Conservation (phyloP, 176 grass and related monocot genomes). For the Avena eriantha region DNA sequence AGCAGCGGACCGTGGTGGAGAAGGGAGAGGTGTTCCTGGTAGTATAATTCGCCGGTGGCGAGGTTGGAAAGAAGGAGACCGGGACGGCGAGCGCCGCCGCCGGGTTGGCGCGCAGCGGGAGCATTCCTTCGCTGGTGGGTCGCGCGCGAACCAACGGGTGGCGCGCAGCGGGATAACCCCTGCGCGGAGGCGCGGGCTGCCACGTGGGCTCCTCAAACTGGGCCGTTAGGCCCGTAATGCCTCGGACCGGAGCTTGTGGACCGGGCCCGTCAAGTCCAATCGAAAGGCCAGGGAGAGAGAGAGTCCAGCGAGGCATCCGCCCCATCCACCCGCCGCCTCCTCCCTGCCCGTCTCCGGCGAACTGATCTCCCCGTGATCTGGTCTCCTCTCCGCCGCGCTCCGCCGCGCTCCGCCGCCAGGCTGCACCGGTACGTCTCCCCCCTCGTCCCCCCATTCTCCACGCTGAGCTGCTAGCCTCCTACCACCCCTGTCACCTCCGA, state of each 20-base stretch:
- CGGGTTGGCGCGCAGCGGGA: constrained; percentile 20
- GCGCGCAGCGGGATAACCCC: constrained; percentile 23
- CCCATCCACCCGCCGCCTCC: background rate
- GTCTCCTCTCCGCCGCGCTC: background rate
- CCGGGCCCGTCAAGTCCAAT: no score
- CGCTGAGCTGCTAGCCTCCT: background rate
- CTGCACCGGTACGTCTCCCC: background rate
- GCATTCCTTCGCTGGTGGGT: constrained; percentile 19
- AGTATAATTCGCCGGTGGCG: background rate
- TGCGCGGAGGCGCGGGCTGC: constrained; percentile 1
- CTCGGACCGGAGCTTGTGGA: no score
- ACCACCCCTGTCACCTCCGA: background rate
- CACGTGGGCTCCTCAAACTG: background rate
- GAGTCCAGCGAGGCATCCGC: background rate
- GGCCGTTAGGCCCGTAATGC: background rate
- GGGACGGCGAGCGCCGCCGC: constrained; percentile 9
- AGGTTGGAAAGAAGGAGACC: background rate
- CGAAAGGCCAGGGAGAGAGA: background rate
- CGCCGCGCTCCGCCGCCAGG: background rate
- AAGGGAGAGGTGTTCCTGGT: background rate
- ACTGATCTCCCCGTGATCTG: background rate
- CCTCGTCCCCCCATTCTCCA: background rate
- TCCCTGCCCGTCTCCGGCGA: background rate
- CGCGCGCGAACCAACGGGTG: constrained; percentile 17
- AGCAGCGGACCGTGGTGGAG: constrained; percentile 28